Conservation (phyloP, 192 early-diverging fungal genomes). For the Linnemannia exigua region DNA sequence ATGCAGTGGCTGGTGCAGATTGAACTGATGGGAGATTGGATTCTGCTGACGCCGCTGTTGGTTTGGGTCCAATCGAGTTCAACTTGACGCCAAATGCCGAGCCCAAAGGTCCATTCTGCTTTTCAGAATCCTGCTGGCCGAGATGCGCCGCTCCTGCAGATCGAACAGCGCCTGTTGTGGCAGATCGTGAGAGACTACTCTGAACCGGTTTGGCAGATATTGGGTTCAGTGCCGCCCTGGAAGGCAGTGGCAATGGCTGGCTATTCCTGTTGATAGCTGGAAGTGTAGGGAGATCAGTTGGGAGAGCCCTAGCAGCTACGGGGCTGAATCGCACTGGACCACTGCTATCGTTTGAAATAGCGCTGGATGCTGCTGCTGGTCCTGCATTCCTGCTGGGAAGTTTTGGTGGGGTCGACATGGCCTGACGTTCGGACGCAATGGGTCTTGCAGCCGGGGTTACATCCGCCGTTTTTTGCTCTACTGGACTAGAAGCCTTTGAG, state of each 20-base stretch:
- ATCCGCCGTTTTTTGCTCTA: background rate
- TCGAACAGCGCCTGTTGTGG: background rate
- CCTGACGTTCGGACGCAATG: background rate
- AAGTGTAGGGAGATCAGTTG: constrained; percentile 3
- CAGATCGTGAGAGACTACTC: background rate
- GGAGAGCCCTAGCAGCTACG: background rate
- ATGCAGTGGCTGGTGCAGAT: constrained; percentile 16
- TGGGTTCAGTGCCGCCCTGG: constrained; percentile 10
- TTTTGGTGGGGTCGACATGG: constrained; percentile 27
- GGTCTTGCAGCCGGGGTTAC: background rate
- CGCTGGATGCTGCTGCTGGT: background rate
- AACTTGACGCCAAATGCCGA: constrained; percentile 39
- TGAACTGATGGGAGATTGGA: constrained; percentile 20
- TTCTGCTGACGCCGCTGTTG: background rate
- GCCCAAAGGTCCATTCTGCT: background rate
- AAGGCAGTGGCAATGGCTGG: constrained; percentile 43
- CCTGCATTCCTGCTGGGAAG: constrained; percentile 22
- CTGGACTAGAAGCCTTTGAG: constrained; percentile 14
- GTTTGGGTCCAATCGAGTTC: constrained; percentile 27
- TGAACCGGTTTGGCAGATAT: background rate
- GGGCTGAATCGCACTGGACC: constrained; percentile 46
- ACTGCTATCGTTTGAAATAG: background rate
- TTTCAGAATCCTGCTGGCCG: background rate
- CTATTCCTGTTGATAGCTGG: constrained; percentile 36
- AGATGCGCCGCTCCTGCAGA: background rate